Conservation (phyloP, 352 stramenopile genomes). For the Phytophthora sp. region DNA sequence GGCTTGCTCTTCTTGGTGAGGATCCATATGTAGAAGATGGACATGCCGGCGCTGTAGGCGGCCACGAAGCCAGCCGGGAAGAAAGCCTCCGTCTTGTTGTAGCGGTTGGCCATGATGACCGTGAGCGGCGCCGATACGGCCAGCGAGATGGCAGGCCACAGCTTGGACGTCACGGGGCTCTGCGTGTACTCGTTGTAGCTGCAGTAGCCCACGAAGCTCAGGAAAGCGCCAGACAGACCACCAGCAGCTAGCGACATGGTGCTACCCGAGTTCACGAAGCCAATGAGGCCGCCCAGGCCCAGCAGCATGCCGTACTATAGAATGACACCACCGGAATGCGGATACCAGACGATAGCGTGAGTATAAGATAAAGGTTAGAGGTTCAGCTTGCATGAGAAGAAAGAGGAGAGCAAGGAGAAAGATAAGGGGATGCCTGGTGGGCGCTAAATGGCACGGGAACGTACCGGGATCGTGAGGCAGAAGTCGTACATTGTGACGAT, state of each 20-base stretch:
- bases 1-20: constrained; percentile 72
- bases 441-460: constrained; percentile 4
- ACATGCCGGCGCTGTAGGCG: constrained; percentile 73
- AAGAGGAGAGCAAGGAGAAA: constrained; percentile 9
- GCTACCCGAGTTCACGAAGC: constrained; percentile 81
- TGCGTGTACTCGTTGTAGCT: constrained; percentile 88
- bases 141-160: constrained; percentile 76
- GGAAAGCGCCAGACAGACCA: constrained; percentile 66
- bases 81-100: constrained; percentile 75
- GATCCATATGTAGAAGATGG: constrained; percentile 82
- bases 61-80: constrained; percentile 74
- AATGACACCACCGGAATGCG: constrained; percentile 27
- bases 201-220: constrained; percentile 84
- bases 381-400: not conserved
- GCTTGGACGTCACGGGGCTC: constrained; percentile 78
- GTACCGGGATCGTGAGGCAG: constrained; percentile 86
- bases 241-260: constrained; percentile 69
- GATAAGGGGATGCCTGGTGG: not conserved
- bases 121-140: constrained; percentile 73
- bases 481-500: constrained; percentile 80
- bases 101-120: constrained; percentile 78
- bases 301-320: constrained; percentile 77
- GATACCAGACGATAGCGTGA: constrained; percentile 2
- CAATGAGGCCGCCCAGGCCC: constrained; percentile 70
- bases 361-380: not conserved